Percentiles rank a stretch among this genome's conserved stretches.
Evolutionary conservation across 148 eudicot species (phyloP).

Genomic region (Fagopyrum tataricum): DNA sequence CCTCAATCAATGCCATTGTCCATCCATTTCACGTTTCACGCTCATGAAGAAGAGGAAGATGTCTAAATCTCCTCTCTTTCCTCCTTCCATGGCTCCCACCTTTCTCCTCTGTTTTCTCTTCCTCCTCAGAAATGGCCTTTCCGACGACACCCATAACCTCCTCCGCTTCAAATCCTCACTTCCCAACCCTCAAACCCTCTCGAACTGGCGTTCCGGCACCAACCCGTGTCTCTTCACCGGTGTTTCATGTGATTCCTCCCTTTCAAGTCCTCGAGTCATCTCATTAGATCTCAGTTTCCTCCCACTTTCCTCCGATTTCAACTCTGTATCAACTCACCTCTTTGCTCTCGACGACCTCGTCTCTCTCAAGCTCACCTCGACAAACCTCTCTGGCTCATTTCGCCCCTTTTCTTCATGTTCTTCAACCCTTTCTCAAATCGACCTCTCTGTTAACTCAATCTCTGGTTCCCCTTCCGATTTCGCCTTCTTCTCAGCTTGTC

Average conservation of each 20-base stretch:
- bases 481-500: slow-evolving; percentile 33
- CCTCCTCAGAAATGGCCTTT: slow-evolving; percentile 12
- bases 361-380: slow-evolving; percentile 30
- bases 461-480: slow-evolving; percentile 42
- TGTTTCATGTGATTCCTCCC: slow-evolving; percentile 34
- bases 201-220: slow-evolving; percentile 33
- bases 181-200: slow-evolving; percentile 35
- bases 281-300: slow-evolving; percentile 38
- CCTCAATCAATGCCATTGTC: not conserved
- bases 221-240: slow-evolving; percentile 69
- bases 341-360: slow-evolving; percentile 32
- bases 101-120: not conserved
- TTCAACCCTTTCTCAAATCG: slow-evolving; percentile 29
- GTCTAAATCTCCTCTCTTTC: not conserved
- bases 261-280: slow-evolving; percentile 28
- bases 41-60: not conserved
- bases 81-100: not conserved
- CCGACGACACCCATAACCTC: slow-evolving; percentile 37
- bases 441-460: slow-evolving; percentile 58
- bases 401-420: slow-evolving; percentile 23
- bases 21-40: not conserved
- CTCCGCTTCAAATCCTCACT: slow-evolving; percentile 62
- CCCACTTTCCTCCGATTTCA: slow-evolving; percentile 36
- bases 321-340: slow-evolving; percentile 28
- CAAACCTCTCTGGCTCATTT: slow-evolving; percentile 53